Conservation (phyloP, 2,329 filamentous ascomycete species). For the Xylaria sp. region DNA sequence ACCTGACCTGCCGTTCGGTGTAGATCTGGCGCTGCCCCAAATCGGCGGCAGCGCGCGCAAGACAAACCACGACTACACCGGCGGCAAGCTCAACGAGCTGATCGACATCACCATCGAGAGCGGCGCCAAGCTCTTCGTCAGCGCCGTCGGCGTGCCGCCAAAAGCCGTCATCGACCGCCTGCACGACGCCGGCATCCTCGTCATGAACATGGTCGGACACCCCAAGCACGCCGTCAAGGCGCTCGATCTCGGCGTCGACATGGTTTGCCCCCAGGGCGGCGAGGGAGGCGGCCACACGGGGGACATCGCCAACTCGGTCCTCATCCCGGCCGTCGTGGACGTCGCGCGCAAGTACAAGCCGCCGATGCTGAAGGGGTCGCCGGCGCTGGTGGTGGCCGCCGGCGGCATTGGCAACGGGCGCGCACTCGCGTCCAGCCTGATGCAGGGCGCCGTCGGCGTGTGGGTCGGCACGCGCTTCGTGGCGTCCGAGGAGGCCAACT, state of each 20-base stretch:
- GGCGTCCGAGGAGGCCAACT: slow-evolving; percentile 82
- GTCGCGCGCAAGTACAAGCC: slow-evolving; percentile 79
- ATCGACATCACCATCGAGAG: slow-evolving; percentile 87
- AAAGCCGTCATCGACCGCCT: slow-evolving; percentile 76
- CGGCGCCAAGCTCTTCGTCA: slow-evolving; percentile 87
- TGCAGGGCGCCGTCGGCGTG: slow-evolving; percentile 88
- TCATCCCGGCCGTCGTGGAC: slow-evolving; percentile 89
- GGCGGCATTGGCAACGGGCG: slow-evolving; percentile 88
- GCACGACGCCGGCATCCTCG: slow-evolving; percentile 80
- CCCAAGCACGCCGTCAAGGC: slow-evolving; percentile 93
- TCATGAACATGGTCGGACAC: slow-evolving; percentile 98
- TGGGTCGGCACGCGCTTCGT: slow-evolving; percentile 97
- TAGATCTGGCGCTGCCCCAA: slow-evolving; percentile 92
- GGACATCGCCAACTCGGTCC: slow-evolving; percentile 84
- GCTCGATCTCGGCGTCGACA: slow-evolving; percentile 85
- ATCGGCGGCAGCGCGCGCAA: slow-evolving; percentile 84
- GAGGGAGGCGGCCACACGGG: slow-evolving; percentile 96
- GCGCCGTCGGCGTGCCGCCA: slow-evolving; percentile 88
- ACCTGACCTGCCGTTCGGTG: slow-evolving; percentile 82
- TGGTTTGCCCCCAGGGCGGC: slow-evolving; percentile 91
- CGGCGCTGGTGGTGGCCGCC: slow-evolving; percentile 86
- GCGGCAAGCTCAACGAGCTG: slow-evolving; percentile 86
- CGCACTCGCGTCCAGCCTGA: slow-evolving; percentile 81
- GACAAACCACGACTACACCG: slow-evolving; percentile 96
- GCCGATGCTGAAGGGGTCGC: slow-evolving; percentile 71